Conservation (phyloP, 2,329 filamentous ascomycete species). For the Colletotrichum brevisporum region DNA sequence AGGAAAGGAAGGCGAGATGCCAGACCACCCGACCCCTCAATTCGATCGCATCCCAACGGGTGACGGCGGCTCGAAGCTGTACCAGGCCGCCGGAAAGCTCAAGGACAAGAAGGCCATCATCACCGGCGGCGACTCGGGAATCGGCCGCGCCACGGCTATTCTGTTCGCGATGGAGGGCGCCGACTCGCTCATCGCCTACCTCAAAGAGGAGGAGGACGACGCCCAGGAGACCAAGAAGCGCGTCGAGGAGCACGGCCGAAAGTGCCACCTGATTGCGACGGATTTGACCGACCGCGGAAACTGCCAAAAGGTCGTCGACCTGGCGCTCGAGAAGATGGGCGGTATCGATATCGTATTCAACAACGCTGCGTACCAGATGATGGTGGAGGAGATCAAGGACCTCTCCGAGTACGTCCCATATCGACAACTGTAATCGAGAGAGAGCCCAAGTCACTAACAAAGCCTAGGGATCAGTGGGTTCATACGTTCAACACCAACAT, state of each 20-base stretch:
- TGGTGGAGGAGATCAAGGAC: slow-evolving; percentile 79
- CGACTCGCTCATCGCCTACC: slow-evolving; percentile 79
- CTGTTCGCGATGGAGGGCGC: slow-evolving; percentile 88
- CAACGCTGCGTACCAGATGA: slow-evolving; percentile 79
- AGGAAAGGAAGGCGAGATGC: slow-evolving; percentile 63
- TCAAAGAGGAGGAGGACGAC: slow-evolving; percentile 82
- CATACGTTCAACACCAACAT: slow-evolving; percentile 88
- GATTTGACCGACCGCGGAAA: slow-evolving; percentile 77
- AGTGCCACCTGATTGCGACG: slow-evolving; percentile 74
- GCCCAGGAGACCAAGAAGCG: slow-evolving; percentile 80
- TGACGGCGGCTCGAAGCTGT: slow-evolving; percentile 77
- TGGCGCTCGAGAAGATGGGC: slow-evolving; percentile 75
- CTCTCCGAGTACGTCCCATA: slow-evolving; percentile 71
- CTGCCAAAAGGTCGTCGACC: slow-evolving; percentile 78
- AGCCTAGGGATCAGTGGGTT: slow-evolving; percentile 76
- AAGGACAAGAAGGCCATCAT: slow-evolving; percentile 82
- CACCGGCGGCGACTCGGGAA: slow-evolving; percentile 85
- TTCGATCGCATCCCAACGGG: slow-evolving; percentile 77
- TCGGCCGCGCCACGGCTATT: slow-evolving; percentile 81
- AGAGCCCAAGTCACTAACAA: not conserved
- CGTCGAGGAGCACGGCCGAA: slow-evolving; percentile 76
- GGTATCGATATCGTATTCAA: slow-evolving; percentile 82
- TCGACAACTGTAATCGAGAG: slow-evolving; percentile 20
- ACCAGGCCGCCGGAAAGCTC: slow-evolving; percentile 83
- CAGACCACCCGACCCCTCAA: slow-evolving; percentile 67